These are phyloP conservation scores for Barnettozyma hawaiiensis DNA, from an alignment of 1,139 yeast species.

Conservation along the genomic window DNA sequence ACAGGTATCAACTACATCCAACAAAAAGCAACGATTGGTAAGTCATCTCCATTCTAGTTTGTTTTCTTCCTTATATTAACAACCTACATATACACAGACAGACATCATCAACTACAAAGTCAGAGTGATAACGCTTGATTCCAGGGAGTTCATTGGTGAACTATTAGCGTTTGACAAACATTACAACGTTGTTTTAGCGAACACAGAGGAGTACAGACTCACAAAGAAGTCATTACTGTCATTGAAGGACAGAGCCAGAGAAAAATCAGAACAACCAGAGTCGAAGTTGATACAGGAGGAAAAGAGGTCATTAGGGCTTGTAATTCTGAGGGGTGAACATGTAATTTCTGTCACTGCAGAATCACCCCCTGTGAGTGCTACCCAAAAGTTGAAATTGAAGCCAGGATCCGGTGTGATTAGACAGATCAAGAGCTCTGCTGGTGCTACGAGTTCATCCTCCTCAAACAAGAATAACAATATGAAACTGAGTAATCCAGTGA, in stretches of 20 bases:
- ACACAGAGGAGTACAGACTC: conserved; percentile 76
- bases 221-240: conserved; percentile 55
- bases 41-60: conserved; percentile 5
- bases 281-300: conserved; percentile 41
- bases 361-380: conserved; percentile 50
- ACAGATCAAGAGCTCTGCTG: conserved; percentile 16
- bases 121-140: conserved; percentile 67
- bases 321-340: conserved; percentile 84
- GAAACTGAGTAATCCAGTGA: conserved; percentile 22
- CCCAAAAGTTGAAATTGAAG: conserved; percentile 17
- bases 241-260: conserved; percentile 31
- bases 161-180: conserved; percentile 84
- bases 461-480: not conserved
- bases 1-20: conserved; percentile 24
- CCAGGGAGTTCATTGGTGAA: conserved; percentile 71
- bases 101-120: conserved; percentile 72
- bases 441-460: not conserved
- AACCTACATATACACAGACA: conserved; percentile 28
- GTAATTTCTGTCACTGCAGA: conserved; percentile 81
- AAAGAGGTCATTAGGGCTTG: conserved; percentile 71
- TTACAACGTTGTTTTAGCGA: conserved; percentile 80
- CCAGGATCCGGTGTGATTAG: conserved; percentile 25
- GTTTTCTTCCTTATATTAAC: not conserved
- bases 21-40: conserved; percentile 39
- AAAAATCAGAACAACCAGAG: conserved; percentile 26